These are phyloP conservation scores for Curvularia lunata DNA, from an alignment of 2,329 filamentous ascomycete species.

Conservation along the genomic window DNA sequence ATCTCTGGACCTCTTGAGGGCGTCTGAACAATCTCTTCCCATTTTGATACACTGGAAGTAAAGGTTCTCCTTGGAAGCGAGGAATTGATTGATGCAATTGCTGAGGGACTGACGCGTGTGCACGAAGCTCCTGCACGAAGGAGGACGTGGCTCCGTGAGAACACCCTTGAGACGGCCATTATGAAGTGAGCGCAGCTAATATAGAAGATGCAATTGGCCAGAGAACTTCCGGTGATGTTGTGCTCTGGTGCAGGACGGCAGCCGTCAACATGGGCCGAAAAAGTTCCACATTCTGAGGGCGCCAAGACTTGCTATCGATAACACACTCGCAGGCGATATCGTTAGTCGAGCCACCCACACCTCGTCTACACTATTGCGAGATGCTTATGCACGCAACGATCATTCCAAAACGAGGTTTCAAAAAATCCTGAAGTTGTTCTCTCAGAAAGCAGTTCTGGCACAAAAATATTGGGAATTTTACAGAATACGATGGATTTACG, in stretches of 20 bases:
- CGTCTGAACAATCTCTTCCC: slow-evolving; percentile 14
- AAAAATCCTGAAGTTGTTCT: neutral
- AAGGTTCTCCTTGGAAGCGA: slow-evolving; percentile 21
- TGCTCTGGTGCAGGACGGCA: slow-evolving; percentile 1
- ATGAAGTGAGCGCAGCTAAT: neutral
- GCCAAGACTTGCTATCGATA: slow-evolving; percentile 12
- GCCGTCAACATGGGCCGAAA: neutral
- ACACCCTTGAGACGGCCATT: slow-evolving; percentile 27
- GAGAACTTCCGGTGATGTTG: neutral
- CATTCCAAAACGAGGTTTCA: neutral
- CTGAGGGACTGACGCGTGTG: slow-evolving; percentile 17
- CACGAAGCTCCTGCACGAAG: slow-evolving; percentile 19
- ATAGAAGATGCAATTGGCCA: neutral
- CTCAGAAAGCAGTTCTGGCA: too few species aligned
- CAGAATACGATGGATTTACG: neutral
- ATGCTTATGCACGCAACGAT: neutral
- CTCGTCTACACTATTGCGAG: too few species aligned
- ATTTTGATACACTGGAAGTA: slow-evolving; percentile 13
- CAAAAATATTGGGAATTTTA: too few species aligned
- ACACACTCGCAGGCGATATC: neutral
- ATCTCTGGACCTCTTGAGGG: slow-evolving; percentile 15
- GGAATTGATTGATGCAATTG: slow-evolving; percentile 16
- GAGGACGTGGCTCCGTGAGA: slow-evolving; percentile 18
- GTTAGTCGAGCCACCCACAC: too few species aligned
- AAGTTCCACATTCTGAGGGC: slow-evolving; percentile 6